These are phyloP conservation scores for Lavandula angustifolia DNA, from an alignment of 257 asterid species.

Conservation along the genomic window DNA sequence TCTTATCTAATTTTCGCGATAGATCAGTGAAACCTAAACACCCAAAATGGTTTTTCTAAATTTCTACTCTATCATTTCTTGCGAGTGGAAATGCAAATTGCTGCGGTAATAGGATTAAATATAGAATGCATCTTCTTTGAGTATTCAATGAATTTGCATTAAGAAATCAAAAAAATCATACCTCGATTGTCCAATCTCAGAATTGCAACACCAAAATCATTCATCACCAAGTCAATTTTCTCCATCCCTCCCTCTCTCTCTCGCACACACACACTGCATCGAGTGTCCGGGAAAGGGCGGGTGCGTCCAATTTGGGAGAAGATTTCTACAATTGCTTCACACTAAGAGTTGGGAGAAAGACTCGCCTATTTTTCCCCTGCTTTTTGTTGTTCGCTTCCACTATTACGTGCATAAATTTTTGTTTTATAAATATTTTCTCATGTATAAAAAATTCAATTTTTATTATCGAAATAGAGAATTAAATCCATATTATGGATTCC, in stretches of 20 bases:
- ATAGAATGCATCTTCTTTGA: neutral
- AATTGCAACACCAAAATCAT: constrained; percentile 27
- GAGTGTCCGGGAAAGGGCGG: constrained; percentile 17
- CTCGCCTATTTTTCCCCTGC: neutral
- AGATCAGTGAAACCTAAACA: constrained; percentile 29
- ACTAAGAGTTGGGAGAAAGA: constrained; percentile 27
- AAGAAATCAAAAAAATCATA: constrained; percentile 6
- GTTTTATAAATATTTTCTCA: no score
- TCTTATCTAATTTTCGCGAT: constrained; percentile 1
- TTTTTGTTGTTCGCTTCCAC: neutral
- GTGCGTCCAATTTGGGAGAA: constrained; percentile 18
- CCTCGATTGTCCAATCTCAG: constrained; percentile 34
- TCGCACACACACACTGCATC: neutral
- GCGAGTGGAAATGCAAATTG: constrained; percentile 23
- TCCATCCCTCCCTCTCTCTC: neutral
- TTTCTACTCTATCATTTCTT: neutral
- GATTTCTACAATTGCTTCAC: constrained; percentile 18
- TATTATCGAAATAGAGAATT: no score
- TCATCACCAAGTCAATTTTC: constrained; percentile 26
- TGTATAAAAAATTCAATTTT: no score
- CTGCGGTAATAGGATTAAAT: constrained; percentile 5
- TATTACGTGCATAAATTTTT: no score
- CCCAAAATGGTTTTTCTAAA: constrained; percentile 9
- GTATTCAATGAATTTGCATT: neutral
- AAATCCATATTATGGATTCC: no score